Percentiles rank a stretch among this genome's conserved stretches.
These are phyloP conservation scores for Crucihimalaya himalaica DNA, from an alignment of 345 rosid species.

Conservation along the genomic window DNA sequence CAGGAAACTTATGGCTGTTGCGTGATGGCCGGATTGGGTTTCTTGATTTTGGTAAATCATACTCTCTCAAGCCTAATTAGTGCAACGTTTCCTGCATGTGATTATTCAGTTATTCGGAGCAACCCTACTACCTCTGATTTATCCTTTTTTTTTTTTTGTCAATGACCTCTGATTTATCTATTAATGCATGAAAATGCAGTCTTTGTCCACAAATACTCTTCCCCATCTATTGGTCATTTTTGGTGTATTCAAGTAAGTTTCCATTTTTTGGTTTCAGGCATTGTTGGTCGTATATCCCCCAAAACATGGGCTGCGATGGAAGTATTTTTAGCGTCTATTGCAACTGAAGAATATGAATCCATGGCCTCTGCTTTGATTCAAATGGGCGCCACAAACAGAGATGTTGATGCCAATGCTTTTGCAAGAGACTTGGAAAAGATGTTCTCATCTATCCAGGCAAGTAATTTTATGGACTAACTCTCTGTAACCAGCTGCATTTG, in stretches of 20 bases:
- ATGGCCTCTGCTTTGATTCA: constrained; percentile 95
- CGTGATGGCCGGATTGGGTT: constrained; percentile 97
- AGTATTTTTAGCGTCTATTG: constrained; percentile 75
- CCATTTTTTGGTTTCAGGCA: constrained; percentile 52
- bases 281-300: constrained; percentile 98
- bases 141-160: too few species aligned
- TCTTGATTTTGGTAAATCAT: constrained; percentile 86
- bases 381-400: constrained; percentile 94
- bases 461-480: constrained; percentile 5
- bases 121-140: not conserved
- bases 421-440: constrained; percentile 88
- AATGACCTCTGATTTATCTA: not conserved
- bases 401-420: constrained; percentile 80
- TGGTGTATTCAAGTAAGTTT: constrained; percentile 23
- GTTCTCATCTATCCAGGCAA: constrained; percentile 84
- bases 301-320: constrained; percentile 97
- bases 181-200: not conserved
- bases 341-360: constrained; percentile 80
- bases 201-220: not conserved
- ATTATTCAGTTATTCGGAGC: not conserved
- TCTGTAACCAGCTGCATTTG: constrained; percentile 16
- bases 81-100: constrained; percentile 20
- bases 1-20: constrained; percentile 91
- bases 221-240: constrained; percentile 8
- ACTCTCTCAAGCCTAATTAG: constrained; percentile 15